These are phyloP conservation scores for Myrmaecium sp. DNA, from an alignment of 2,329 filamentous ascomycete species.

Conservation along the genomic window DNA sequence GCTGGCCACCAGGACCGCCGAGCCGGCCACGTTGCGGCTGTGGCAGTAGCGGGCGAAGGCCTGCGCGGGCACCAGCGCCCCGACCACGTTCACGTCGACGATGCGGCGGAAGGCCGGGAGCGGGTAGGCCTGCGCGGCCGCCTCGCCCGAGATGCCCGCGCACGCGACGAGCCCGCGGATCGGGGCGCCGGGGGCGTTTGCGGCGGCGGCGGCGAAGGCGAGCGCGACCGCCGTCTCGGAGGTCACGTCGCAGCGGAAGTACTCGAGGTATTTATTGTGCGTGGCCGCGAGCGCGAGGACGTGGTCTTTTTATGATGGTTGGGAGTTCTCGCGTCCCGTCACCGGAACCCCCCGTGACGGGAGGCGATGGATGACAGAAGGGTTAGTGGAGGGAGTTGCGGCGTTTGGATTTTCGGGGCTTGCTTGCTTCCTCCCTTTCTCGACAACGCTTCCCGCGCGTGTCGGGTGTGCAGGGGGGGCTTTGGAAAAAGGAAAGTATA, in stretches of 20 bases:
- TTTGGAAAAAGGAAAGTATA: not conserved
- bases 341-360: no score
- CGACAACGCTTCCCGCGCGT: no score
- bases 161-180: slow-evolving; percentile 13
- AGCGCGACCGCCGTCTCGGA: slow-evolving; percentile 7
- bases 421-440: no score
- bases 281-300: slow-evolving; percentile 4
- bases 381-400: no score
- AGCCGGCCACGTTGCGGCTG: slow-evolving; percentile 12
- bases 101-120: slow-evolving; percentile 17
- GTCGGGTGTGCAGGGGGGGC: no score
- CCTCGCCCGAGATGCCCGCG: slow-evolving; percentile 14
- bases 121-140: slow-evolving; percentile 17
- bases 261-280: slow-evolving; percentile 7
- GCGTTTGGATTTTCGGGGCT: no score
- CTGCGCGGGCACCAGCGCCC: slow-evolving; percentile 18
- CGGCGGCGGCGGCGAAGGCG: slow-evolving; percentile 7
- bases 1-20: slow-evolving; percentile 22
- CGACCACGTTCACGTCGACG: slow-evolving; percentile 21
- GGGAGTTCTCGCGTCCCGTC: no score
- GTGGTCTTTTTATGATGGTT: no score
- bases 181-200: slow-evolving; percentile 7
- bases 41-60: slow-evolving; percentile 18
- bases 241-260: slow-evolving; percentile 10
- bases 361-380: no score